Percentiles rank a stretch among this genome's conserved stretches.
Evolutionary conservation across 345 rosid genomes (phyloP).

Genomic region (Syzygium jambos): DNA sequence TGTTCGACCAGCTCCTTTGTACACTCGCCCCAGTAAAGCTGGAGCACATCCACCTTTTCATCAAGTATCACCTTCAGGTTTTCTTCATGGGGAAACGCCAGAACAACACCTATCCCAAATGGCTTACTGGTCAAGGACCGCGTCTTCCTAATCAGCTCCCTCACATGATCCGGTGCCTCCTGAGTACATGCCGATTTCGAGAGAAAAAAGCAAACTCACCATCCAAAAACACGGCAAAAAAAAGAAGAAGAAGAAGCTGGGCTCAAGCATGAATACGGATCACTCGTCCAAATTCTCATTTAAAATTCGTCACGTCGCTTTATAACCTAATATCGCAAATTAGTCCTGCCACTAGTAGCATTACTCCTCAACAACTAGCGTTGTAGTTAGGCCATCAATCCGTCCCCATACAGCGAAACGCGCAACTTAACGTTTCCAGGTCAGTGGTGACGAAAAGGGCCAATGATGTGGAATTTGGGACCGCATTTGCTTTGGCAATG

Average conservation of each 20-base stretch:
- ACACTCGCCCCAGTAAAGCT: constrained; percentile 79
- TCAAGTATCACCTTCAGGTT: constrained; percentile 57
- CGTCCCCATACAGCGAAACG: not conserved
- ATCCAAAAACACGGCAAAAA: not conserved
- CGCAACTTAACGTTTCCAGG: not conserved
- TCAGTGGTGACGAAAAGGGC: not conserved
- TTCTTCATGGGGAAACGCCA: constrained; percentile 72
- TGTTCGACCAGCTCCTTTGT: constrained; percentile 48
- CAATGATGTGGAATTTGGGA: not conserved
- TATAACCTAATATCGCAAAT: no score
- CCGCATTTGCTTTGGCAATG: not conserved
- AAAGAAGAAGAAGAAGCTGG: not conserved
- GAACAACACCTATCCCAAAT: constrained; percentile 67
- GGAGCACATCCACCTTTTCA: constrained; percentile 72
- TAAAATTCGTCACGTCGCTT: not conserved
- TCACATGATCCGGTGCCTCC: constrained; percentile 66
- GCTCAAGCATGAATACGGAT: not conserved
- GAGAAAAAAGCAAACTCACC: not conserved
- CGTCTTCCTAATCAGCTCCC: constrained; percentile 63
- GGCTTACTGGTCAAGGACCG: constrained; percentile 59
- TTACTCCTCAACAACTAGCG: not conserved
- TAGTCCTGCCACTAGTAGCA: not conserved
- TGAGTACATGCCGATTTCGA: constrained; percentile 1
- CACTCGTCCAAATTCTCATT: not conserved
- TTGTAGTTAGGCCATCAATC: not conserved